These are phyloP conservation scores for Coccomyxa sp. DNA, from an alignment of 139 green algal species.

Conservation along the genomic window DNA sequence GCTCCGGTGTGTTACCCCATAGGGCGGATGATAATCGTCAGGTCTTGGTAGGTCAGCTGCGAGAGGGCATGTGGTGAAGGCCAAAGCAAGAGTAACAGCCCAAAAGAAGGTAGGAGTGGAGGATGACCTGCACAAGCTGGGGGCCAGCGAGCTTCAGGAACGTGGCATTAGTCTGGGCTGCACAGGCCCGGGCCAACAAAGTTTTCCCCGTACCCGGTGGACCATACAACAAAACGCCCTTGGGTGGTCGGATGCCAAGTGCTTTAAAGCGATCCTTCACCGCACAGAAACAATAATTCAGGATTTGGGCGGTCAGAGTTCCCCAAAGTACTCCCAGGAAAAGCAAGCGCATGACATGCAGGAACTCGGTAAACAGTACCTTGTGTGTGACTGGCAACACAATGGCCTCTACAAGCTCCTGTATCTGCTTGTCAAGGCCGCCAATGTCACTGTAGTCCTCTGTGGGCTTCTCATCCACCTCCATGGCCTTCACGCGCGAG, in stretches of 20 bases:
- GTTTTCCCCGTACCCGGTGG: constrained; percentile 95
- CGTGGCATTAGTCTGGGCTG: constrained; percentile 96
- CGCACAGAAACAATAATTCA: neutral
- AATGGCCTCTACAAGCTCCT: constrained; percentile 97
- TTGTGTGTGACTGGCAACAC: constrained; percentile 98
- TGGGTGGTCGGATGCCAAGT: constrained; percentile 94
- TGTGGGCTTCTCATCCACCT: constrained; percentile 97
- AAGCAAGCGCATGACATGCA: too few relatives aligned
- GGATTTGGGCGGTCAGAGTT: too few relatives aligned
- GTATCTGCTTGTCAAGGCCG: constrained; percentile 97
- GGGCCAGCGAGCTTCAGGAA: constrained; percentile 97
- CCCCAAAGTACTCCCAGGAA: too few relatives aligned
- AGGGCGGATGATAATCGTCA: too few relatives aligned
- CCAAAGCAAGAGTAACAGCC: too few relatives aligned
- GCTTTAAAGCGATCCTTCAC: constrained; percentile 63
- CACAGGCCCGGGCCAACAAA: constrained; percentile 87
- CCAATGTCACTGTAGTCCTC: constrained; percentile 98
- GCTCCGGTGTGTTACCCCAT: too few relatives aligned
- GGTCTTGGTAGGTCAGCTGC: too few relatives aligned
- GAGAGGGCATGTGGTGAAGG: too few relatives aligned
- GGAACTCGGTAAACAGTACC: constrained; percentile 32
- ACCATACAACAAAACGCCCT: constrained; percentile 89
- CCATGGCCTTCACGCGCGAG: constrained; percentile 89
- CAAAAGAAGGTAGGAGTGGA: too few relatives aligned
- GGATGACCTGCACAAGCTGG: neutral